Base-by-base conservation (phyloP, 306 rosid species). In the Castanospermum australe region DNA sequence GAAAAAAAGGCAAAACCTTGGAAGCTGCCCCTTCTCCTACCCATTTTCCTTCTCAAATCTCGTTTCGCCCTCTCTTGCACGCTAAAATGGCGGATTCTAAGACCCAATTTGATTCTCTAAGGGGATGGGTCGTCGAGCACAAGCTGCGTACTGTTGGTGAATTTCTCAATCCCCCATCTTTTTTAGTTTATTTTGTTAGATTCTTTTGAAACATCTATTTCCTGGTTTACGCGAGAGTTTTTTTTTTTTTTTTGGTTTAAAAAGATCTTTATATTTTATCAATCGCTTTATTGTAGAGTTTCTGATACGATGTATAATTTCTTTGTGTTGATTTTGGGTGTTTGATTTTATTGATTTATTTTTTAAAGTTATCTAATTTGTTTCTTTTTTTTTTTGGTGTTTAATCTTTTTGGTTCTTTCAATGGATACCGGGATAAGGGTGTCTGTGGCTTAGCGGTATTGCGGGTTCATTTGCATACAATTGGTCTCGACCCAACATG, bases 401-500 rank as follows among this genome's bases (percentile, higher is more conserved):
- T n/a, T 2, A 44, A 32, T 44, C 50, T 74, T 13, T 15, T 15
- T 44, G 50, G n/a, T 20, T 79, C 6, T 61, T 68, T n/a, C 24
- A 61, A 54, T 28, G 67, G 44, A 13, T 38, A 2, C 76, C 60
- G 63, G 72, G 41, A 80, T 73, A 60, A 95, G 99, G 99, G 24
- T 77, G 80, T 79, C 77, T 95, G 33, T 95, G 99, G 98, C 94
- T 93, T 62, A 89, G 96, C 59, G 97, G 99, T 72, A 78, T 95
- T 8, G 72, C 94, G 22, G 97, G 98, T 52, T 93, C 99, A 25
- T 89, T 93, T 78, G 99, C 97, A 0, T 95, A 95, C 84, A 91
- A 95, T 20, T 95, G 99, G 98, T 95, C 99, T 80, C 94, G 86
- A 57, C 99, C 99, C 30, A 86, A 89, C 84, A 90, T 94, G 99